phyloP scores from a whole-genome alignment of 768 basidiomycete species.

The Termitomyces sp. region DNA sequence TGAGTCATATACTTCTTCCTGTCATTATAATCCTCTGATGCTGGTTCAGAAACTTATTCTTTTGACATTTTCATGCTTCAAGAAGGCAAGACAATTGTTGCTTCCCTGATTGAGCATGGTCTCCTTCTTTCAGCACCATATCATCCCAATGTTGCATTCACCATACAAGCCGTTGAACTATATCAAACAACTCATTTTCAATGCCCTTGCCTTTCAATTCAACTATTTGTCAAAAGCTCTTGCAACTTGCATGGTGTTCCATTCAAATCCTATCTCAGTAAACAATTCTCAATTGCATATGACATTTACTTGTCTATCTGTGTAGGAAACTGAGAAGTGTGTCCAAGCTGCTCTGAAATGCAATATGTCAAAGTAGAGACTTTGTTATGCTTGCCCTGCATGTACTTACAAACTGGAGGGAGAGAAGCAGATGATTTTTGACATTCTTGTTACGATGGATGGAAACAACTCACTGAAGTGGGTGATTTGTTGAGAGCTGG shows the following conservation, averaged over 20 bases:
- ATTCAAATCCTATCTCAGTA: conserved; percentile 10
- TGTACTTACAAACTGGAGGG: conserved; percentile 19
- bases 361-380: conserved; percentile 17
- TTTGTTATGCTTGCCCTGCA: conserved; percentile 20
- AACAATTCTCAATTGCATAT: conserved; percentile 5
- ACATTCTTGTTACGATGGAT: too few species aligned
- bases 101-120: background rate
- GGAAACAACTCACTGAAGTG: too few species aligned
- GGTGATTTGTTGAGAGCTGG: too few species aligned
- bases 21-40: background rate
- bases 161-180: background rate
- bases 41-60: background rate
- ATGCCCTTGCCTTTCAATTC: background rate
- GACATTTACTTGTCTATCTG: conserved; percentile 20
- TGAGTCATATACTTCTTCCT: background rate
- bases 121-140: background rate
- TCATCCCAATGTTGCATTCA: background rate
- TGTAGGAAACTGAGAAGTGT: background rate
- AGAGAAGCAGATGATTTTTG: conserved; percentile 15
- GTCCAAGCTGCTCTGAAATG: conserved; percentile 18
- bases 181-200: background rate
- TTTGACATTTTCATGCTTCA: background rate
- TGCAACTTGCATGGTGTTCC: background rate
- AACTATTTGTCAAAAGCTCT: background rate
- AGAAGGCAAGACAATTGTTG: background rate